Evolutionary conservation across 441 rosid genomes (phyloP), one percentile per base, ranked within the genome.

Genomic region (Biscutella laevigata): DNA sequence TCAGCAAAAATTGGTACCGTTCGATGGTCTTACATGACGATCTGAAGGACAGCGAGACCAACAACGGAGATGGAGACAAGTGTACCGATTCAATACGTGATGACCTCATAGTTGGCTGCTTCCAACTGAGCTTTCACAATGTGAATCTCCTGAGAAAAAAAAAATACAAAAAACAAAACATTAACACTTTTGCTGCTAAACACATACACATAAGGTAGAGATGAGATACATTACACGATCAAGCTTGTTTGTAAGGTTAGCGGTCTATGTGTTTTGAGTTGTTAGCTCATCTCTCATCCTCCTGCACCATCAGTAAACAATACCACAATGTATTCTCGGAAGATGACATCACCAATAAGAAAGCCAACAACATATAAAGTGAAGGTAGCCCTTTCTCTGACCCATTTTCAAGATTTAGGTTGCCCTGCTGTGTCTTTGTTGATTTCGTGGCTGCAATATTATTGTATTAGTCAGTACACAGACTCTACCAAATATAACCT

Each of bases 361-460:
- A n/a, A n/a, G n/a, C n/a, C n/a, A n/a, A n/a, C n/a, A n/a, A n/a
- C n/a, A n/a, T n/a, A n/a, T n/a, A n/a, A n/a, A n/a, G n/a, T n/a
- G 33, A 39, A 30, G 1, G 14, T 13, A 39, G 53, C 41, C 0
- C 0, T 16, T 19, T n/a, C 44, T 58, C 76, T 60, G 20, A 80
- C 90, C 84, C 86, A 53, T 68, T 76, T 68, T 76, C 82, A 47
- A 76, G 86, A 76, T 80, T 83, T 50, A 83, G 67, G 70, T 54
- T 80, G 90, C 26, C 76, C 90, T 0, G 90, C 82, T 9, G 75
- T 71, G 61, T 77, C 82, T 61, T 79, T 79, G 66, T 82, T 86
- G 4, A 80, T 71, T 72, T 79, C 82, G 48, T 77, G 64, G 51
- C 90, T 83, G 56, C 34, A 60, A 30, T 24, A 56, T 25, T 14